Conservation (phyloP, 768 basidiomycete genomes). For the Calocybe cyanea region DNA sequence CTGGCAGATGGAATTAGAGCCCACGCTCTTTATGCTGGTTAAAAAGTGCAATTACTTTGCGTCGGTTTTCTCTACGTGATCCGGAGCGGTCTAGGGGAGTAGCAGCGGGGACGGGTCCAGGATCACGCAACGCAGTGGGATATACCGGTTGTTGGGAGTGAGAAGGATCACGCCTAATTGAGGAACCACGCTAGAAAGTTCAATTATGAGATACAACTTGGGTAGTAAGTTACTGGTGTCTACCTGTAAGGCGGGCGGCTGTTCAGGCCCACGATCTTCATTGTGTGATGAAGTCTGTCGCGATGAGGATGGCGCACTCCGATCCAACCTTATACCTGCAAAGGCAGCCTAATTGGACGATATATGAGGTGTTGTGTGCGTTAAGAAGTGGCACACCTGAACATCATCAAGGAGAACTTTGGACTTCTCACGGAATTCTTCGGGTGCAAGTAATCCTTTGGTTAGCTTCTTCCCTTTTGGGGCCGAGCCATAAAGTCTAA, state of each 20-base stretch:
- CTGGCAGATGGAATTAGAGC: background rate
- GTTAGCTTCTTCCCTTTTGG: conserved; percentile 21
- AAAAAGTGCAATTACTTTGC: conserved; percentile 7
- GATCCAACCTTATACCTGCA: conserved; percentile 9
- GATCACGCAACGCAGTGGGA: conserved; percentile 9
- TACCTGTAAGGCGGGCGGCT: conserved; percentile 6
- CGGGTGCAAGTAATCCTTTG: conserved; percentile 16
- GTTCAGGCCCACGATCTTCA: background rate
- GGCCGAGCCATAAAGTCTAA: conserved; percentile 18
- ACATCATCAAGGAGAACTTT: conserved; percentile 16
- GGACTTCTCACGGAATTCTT: conserved; percentile 20
- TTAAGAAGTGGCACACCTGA: conserved; percentile 10
- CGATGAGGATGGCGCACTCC: conserved; percentile 10
- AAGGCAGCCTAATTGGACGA: conserved; percentile 7
- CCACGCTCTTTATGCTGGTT: too few species aligned
- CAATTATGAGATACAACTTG: background rate
- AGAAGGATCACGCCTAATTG: conserved; percentile 5
- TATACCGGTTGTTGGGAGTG: conserved; percentile 8
- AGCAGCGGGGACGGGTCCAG: conserved; percentile 7
- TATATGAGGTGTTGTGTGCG: background rate
- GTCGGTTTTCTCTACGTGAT: conserved; percentile 2
- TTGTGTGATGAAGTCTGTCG: conserved; percentile 2
- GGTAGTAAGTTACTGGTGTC: too few species aligned
- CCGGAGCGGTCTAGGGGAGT: conserved; percentile 8
- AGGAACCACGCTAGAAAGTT: conserved; percentile 1